Conservation (phyloP, 331 rosid species). For the Saraca asoca region DNA sequence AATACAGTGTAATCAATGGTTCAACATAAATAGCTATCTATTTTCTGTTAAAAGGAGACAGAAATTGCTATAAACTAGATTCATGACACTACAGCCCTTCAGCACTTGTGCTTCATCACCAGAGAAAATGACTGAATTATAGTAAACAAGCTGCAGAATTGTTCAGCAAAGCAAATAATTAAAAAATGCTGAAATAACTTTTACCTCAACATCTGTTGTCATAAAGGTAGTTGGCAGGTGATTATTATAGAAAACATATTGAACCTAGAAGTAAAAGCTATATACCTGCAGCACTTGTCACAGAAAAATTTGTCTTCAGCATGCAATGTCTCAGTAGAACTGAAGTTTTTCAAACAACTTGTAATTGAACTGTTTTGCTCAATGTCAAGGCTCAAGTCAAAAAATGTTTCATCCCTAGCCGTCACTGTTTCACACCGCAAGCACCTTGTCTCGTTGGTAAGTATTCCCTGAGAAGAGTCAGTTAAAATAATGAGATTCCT, state of each 20-base stretch:
- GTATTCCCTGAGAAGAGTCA: constrained; percentile 79
- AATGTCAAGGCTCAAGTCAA: constrained; percentile 98
- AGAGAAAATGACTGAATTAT: constrained; percentile 5
- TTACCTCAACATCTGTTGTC: constrained; percentile 22
- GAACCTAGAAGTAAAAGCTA: constrained; percentile 5
- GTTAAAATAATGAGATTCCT: constrained; percentile 44
- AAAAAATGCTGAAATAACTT: constrained; percentile 24
- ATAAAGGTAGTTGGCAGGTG: constrained; percentile 19
- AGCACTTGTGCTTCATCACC: constrained; percentile 13
- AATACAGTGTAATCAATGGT: constrained; percentile 11
- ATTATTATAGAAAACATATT: constrained; percentile 2
- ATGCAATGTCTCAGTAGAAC: constrained; percentile 94
- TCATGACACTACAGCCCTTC: constrained; percentile 6
- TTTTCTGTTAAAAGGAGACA: constrained; percentile 3
- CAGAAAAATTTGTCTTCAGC: constrained; percentile 99
- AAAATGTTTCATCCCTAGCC: constrained; percentile 94
- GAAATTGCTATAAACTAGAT: background rate
- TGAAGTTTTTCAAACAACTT: constrained; percentile 97
- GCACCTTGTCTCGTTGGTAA: constrained; percentile 97
- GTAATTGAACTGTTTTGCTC: constrained; percentile 99
- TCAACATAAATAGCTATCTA: constrained; percentile 9
- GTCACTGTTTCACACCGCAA: constrained; percentile 98
- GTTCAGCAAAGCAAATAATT: constrained; percentile 16
- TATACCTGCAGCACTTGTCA: constrained; percentile 99
- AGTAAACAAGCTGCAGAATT: constrained; percentile 3